Percentiles rank a stretch among this genome's conserved stretches.
Evolutionary conservation across 345 rosid genomes (phyloP).

Genomic region (Eucalyptus pauciflora): DNA sequence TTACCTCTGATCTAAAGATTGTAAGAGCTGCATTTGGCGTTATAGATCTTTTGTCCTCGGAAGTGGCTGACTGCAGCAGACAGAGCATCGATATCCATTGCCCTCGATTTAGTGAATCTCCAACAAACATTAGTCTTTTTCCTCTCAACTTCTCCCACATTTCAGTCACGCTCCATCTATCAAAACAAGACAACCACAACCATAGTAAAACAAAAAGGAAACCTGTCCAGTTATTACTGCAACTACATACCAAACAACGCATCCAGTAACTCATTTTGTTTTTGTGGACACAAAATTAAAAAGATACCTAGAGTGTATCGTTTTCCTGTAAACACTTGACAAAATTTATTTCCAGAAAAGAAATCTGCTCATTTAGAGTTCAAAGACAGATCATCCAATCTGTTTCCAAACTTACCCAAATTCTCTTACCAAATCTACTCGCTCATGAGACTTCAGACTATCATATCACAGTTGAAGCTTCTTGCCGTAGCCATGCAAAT

Average conservation of each 20-base stretch:
- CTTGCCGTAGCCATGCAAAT: not conserved
- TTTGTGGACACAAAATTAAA: not conserved
- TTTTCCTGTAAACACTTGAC: not conserved
- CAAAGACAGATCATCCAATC: not conserved
- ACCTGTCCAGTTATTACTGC: not conserved
- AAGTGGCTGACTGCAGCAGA: conserved; percentile 72
- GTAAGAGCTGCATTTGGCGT: conserved; percentile 87
- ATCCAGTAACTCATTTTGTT: not conserved
- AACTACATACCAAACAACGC: not conserved
- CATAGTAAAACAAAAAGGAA: not conserved
- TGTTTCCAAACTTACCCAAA: not conserved
- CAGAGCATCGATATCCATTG: conserved; percentile 99
- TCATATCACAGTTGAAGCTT: not conserved
- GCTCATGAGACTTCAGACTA: not conserved
- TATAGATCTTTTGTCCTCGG: conserved; percentile 67
- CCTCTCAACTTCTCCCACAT: conserved; percentile 98
- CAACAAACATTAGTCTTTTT: conserved; percentile 92
- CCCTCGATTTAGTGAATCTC: conserved; percentile 92
- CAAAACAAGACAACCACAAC: not conserved
- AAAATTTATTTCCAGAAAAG: not conserved
- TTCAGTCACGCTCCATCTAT: conserved; percentile 75
- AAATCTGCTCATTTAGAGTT: not conserved
- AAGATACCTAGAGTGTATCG: not conserved
- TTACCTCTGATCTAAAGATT: conserved; percentile 86
- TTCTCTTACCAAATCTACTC: not conserved